Percentiles rank a stretch among this genome's conserved stretches.
These are phyloP conservation scores for Dothistroma septosporum DNA, from an alignment of 2,329 filamentous ascomycete species.

Conservation along the genomic window DNA sequence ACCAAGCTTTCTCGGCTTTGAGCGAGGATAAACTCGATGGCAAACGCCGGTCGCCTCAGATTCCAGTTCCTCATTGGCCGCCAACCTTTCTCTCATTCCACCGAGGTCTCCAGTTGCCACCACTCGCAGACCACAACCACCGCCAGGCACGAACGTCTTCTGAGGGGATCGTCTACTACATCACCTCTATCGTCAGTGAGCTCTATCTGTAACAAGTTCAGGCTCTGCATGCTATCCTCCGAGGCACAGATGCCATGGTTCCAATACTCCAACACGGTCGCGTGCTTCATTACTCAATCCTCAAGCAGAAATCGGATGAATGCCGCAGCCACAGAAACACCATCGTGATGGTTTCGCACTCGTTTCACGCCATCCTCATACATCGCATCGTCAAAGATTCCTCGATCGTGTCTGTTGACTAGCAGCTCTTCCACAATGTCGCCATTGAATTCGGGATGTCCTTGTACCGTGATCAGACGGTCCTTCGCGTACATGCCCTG, in stretches of 20 bases:
- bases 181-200: background rate
- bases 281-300: constrained; percentile 26
- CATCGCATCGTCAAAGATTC: constrained; percentile 65
- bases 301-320: constrained; percentile 75
- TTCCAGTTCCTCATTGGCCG: background rate
- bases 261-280: background rate
- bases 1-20: background rate
- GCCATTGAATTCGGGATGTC: constrained; percentile 77
- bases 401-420: constrained; percentile 58
- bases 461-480: constrained; percentile 71
- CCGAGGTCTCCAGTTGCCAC: background rate
- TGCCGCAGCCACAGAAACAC: constrained; percentile 65
- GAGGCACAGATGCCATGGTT: background rate
- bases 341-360: constrained; percentile 68
- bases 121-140: background rate
- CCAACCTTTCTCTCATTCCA: background rate
- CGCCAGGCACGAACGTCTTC: background rate
- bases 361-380: constrained; percentile 66
- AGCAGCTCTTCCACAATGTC: constrained; percentile 68
- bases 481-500: constrained; percentile 72
- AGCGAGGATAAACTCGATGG: background rate
- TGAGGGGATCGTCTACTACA: background rate
- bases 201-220: background rate
- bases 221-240: background rate
- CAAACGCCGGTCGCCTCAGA: background rate